phyloP scores from a whole-genome alignment of 2,329 filamentous ascomycete species.

The Leptographium galeiforme region DNA sequence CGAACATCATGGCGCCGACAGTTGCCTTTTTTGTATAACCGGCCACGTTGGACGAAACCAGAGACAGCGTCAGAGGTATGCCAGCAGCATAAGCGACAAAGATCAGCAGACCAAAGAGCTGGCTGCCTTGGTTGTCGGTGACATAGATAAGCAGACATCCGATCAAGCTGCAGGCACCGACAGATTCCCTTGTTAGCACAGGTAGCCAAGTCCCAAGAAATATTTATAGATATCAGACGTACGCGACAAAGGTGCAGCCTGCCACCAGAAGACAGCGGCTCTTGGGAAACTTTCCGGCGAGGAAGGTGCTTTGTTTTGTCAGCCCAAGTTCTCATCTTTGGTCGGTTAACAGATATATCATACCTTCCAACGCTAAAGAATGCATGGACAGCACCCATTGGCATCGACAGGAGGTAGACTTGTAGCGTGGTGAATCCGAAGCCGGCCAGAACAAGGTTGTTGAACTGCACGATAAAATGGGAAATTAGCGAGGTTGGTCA shows the following conservation, averaged over 20 bases:
- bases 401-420: slow-evolving; percentile 23
- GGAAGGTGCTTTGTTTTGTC: background rate
- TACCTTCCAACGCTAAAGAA: background rate
- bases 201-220: background rate
- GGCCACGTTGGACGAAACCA: slow-evolving; percentile 35
- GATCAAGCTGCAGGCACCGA: background rate
- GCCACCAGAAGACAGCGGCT: background rate
- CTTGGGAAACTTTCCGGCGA: background rate
- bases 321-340: background rate
- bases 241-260: background rate
- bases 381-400: slow-evolving; percentile 44
- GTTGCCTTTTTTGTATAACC: slow-evolving; percentile 52
- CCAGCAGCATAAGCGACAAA: background rate
- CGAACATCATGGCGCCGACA: slow-evolving; percentile 46
- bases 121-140: background rate
- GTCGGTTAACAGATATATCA: background rate
- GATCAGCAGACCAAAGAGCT: background rate
- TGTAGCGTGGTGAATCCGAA: slow-evolving; percentile 33
- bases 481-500: background rate
- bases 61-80: slow-evolving; percentile 17
- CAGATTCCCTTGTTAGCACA: background rate
- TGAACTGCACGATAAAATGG: slow-evolving; percentile 22
- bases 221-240: background rate
- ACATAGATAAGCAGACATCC: background rate
- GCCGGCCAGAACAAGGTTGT: slow-evolving; percentile 43